These are phyloP conservation scores for Ogataea saltuana DNA, from an alignment of 805 yeast genomes.

Conservation along the genomic window DNA sequence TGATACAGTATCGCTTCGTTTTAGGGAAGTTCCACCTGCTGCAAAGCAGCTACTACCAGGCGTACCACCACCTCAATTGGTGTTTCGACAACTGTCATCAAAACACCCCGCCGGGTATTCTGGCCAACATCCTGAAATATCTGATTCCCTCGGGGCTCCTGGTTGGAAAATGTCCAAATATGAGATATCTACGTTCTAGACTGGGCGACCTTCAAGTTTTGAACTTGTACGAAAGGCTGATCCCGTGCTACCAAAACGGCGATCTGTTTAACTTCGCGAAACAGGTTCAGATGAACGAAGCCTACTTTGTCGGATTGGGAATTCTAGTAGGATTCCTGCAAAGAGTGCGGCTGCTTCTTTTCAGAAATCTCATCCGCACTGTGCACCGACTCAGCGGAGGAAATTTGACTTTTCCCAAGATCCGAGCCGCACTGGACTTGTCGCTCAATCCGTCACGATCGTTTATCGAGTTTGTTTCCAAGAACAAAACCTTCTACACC, in stretches of 20 bases:
- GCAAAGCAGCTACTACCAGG: slow-evolving; percentile 49
- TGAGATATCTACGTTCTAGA: slow-evolving; percentile 24
- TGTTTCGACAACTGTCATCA: slow-evolving; percentile 42
- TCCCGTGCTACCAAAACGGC: slow-evolving; percentile 41
- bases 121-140: slow-evolving; percentile 43
- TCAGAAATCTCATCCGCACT: slow-evolving; percentile 43
- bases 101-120: slow-evolving; percentile 30
- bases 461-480: slow-evolving; percentile 12
- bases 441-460: slow-evolving; percentile 20
- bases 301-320: slow-evolving; percentile 39
- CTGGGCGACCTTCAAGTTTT: slow-evolving; percentile 26
- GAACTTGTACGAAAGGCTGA: slow-evolving; percentile 41
- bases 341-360: slow-evolving; percentile 43
- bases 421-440: slow-evolving; percentile 30
- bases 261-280: slow-evolving; percentile 40
- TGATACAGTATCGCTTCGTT: slow-evolving; percentile 53
- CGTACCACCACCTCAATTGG: slow-evolving; percentile 52
- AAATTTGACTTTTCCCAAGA: slow-evolving; percentile 19
- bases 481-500: slow-evolving; percentile 22
- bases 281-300: slow-evolving; percentile 37
- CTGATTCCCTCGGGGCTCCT: slow-evolving; percentile 54
- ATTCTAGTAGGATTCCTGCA: slow-evolving; percentile 47
- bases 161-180: slow-evolving; percentile 52
- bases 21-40: slow-evolving; percentile 54
- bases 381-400: slow-evolving; percentile 21